Evolutionary conservation across 148 eudicot species (phyloP).

Genomic region (Rhododendron griersonianum): DNA sequence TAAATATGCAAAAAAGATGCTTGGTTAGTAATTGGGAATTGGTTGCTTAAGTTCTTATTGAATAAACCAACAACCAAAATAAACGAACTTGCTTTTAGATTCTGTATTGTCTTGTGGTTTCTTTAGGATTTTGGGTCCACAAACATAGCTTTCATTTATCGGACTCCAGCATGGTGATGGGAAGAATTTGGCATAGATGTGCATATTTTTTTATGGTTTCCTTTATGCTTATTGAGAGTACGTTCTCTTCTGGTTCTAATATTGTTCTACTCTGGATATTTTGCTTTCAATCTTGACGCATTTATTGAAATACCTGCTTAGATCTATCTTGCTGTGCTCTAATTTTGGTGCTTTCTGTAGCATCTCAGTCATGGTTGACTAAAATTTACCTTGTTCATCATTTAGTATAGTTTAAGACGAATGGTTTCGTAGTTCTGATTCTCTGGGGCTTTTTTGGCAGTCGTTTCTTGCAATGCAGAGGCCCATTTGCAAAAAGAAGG

Average conservation of each 20-base stretch:
- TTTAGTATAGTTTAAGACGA: background rate
- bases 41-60: background rate
- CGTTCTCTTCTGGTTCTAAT: background rate
- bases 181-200: background rate
- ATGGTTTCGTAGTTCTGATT: background rate
- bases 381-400: background rate
- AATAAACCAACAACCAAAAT: background rate
- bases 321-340: background rate
- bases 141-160: background rate
- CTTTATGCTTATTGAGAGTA: background rate
- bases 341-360: background rate
- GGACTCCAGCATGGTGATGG: background rate
- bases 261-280: background rate
- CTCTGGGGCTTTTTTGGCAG: constrained; percentile 36
- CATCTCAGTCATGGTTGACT: background rate
- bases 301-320: background rate
- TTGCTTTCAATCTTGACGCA: background rate
- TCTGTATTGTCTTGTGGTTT: background rate
- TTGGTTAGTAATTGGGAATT: background rate
- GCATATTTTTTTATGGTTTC: background rate
- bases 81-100: background rate
- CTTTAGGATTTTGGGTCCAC: background rate
- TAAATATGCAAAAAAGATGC: background rate
- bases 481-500: constrained; percentile 95
- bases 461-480: constrained; percentile 97